Base-by-base conservation (phyloP, 371 early-diverging fungal genomes). In the Mortierella polycephala region DNA sequence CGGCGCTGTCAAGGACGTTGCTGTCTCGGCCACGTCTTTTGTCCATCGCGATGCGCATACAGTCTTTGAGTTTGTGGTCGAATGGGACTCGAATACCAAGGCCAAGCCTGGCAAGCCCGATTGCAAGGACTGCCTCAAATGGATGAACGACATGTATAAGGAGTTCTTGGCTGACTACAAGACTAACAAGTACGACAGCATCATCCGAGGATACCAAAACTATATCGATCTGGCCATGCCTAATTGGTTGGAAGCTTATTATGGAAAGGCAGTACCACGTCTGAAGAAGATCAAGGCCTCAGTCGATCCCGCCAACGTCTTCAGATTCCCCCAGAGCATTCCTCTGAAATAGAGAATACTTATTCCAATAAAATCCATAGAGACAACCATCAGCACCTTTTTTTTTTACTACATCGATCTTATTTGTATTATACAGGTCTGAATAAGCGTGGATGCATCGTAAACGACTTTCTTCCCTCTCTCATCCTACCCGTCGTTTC, bases 271-370 rank as follows among this genome's bases (percentile, higher is more conserved):
- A 30, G 18, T 62, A 37, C 58, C 77, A 9, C 62, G 75, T 14
- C 46, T 85, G 44, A 60, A 67, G 50, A 40, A 67, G 42, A 74
- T 81, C 46, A 83, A 85, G 67, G 54, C 69, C 1, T 21, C 56
- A 4, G 60, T 74, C 18, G 85, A 85, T 47, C 75, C 81, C 18
- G 45, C 55, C n/a, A 83, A 83, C 51, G 37, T 74, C 57, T 82
- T 85, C 61, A 64, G 73, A 39, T 81, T 77, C 71, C 74, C 82
- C 39, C 81, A 75, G 60, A 77, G 75, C 56, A 83, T 83, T 54
- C 83, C 83, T 16, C 70, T 82, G 6, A 57, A 75, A 18, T 69
- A 74, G 18, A 46, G 41, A 40, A 52, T 4, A 30, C 30, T 30
- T 30, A 30, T 30, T 30, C 30, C 30, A 30, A 30, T 30, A 30